A percentile compares a stretch with the other conserved stretches of the same genome.
These are phyloP conservation scores for Mucor circinelloides DNA, from an alignment of 371 early-diverging fungal species.

Conservation along the genomic window DNA sequence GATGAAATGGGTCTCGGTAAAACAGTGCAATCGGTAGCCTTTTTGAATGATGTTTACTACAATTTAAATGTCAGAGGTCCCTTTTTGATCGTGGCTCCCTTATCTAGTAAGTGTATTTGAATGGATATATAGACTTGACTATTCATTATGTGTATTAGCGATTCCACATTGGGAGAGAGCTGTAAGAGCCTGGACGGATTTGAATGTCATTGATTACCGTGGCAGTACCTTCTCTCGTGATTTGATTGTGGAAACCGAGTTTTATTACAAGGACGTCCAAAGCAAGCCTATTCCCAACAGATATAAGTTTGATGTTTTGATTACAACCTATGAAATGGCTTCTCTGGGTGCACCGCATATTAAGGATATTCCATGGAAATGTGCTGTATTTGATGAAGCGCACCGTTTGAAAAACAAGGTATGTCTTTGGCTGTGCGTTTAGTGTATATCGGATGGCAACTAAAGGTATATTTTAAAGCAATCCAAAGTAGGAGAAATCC, in stretches of 20 bases:
- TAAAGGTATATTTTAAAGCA: constrained; percentile 5
- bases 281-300: constrained; percentile 44
- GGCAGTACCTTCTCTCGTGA: constrained; percentile 54
- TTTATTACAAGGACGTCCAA: constrained; percentile 61
- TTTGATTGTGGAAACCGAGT: constrained; percentile 69
- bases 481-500: constrained; percentile 52
- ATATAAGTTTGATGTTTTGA: constrained; percentile 82
- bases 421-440: not conserved
- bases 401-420: constrained; percentile 92
- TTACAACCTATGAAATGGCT: constrained; percentile 85
- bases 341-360: constrained; percentile 68
- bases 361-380: constrained; percentile 80
- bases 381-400: constrained; percentile 94
- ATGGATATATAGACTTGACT: not conserved
- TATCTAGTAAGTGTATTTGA: constrained; percentile 45
- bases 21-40: constrained; percentile 78
- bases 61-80: constrained; percentile 62
- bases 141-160: constrained; percentile 17
- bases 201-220: constrained; percentile 75
- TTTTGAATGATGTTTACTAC: constrained; percentile 66
- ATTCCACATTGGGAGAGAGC: constrained; percentile 77
- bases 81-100: constrained; percentile 74
- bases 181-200: constrained; percentile 71
- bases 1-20: constrained; percentile 84
- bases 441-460: not conserved